Percentiles rank a stretch among this genome's conserved stretches.
Conservation (phyloP, 768 basidiomycete genomes). For the Xerocomellus intermedius region DNA sequence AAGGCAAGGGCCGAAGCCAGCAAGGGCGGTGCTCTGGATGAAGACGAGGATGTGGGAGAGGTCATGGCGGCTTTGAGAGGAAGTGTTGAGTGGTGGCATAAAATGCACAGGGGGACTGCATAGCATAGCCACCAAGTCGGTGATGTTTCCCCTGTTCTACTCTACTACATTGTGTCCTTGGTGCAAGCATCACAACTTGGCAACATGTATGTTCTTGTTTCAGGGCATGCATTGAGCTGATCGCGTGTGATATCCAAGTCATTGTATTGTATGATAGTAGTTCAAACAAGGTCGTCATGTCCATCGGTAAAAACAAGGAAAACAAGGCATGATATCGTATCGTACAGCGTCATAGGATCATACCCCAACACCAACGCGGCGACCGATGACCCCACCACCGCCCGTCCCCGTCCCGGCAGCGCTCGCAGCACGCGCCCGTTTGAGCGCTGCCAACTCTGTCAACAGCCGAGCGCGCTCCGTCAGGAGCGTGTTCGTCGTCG, state of each 20-base stretch:
- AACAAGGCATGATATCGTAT: too few species aligned
- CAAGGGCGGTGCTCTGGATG: not conserved
- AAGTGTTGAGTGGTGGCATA: slow-evolving; percentile 3
- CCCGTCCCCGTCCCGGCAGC: not conserved
- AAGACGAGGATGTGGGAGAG: slow-evolving; percentile 9
- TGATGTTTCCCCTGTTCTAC: too few species aligned
- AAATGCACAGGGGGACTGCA: not conserved
- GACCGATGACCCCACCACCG: not conserved
- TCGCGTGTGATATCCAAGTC: too few species aligned
- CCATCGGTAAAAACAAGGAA: not conserved
- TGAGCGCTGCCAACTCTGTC: slow-evolving; percentile 51
- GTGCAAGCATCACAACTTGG: too few species aligned
- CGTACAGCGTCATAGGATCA: not conserved
- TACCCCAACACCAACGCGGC: slow-evolving; percentile 12
- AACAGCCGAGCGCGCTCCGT: slow-evolving; percentile 58
- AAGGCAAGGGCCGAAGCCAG: not conserved
- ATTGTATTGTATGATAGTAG: not conserved
- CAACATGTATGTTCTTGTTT: too few species aligned
- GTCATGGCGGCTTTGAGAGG: slow-evolving; percentile 11
- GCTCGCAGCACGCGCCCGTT: slow-evolving; percentile 22
- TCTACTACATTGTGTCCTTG: too few species aligned
- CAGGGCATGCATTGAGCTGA: too few species aligned
- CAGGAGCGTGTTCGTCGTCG: slow-evolving; percentile 47
- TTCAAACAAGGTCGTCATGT: not conserved
- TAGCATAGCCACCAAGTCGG: too few species aligned